Conservation (phyloP, 2,329 filamentous ascomycete species). For the Dryadomyces sulphureus region DNA sequence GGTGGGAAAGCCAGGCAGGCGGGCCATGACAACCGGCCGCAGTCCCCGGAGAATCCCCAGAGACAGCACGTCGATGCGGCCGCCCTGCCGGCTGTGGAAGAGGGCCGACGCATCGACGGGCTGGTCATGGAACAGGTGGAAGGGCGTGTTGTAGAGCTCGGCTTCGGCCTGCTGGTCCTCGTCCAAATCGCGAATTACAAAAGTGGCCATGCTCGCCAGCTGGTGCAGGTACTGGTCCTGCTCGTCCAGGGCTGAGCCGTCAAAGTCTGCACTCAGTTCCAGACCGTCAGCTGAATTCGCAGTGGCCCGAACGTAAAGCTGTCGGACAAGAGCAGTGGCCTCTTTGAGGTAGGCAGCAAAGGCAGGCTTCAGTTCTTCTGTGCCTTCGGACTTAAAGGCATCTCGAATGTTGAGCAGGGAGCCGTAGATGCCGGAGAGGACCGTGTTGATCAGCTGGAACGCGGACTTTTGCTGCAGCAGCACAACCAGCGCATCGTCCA, state of each 20-base stretch:
- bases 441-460: conserved; percentile 21
- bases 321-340: conserved; percentile 21
- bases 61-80: conserved; percentile 11
- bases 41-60: conserved; percentile 17
- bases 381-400: conserved; percentile 16
- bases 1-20: conserved; percentile 9
- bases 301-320: conserved; percentile 27
- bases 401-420: conserved; percentile 20
- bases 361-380: conserved; percentile 3
- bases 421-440: conserved; percentile 21
- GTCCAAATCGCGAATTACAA: conserved; percentile 15
- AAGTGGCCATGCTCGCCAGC: conserved; percentile 15
- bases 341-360: conserved; percentile 22
- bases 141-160: conserved; percentile 13
- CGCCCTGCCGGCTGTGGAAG: conserved; percentile 10
- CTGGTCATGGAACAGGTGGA: conserved; percentile 13
- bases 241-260: conserved; percentile 5
- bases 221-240: conserved; percentile 13
- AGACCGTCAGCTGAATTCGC: neutral
- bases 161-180: conserved; percentile 14
- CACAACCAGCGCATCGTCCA: conserved; percentile 19
- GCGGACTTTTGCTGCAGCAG: conserved; percentile 19
- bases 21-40: conserved; percentile 13
- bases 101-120: conserved; percentile 1
- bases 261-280: conserved; percentile 10